Evolutionary conservation across 2,329 filamentous ascomycete species (phyloP), one percentile per base, ranked within the genome.

Genomic region (Cytospora mali): DNA sequence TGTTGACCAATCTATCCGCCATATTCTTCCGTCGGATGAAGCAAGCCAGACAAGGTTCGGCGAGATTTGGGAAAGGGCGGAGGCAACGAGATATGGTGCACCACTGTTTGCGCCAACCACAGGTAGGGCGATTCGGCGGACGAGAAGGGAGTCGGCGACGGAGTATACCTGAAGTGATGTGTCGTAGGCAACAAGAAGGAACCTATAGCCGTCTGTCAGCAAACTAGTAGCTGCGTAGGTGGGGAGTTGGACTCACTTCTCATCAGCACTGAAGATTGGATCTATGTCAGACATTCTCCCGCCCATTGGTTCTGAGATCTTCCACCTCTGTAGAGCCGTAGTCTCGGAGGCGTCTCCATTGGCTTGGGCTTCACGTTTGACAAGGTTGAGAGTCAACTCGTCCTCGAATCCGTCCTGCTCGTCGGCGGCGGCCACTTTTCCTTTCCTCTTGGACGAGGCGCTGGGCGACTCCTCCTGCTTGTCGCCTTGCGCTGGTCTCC

Each of bases 81-180:
- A 72, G 6, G 77, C 70, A 6, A 79, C 73, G 31, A 80, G 73
- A 77, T 79, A 16, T 77, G 77, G 58, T 72, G 71, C 49, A 72
- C 68, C 62, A 73, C 62, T 49, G 51, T 63, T 66, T n/a, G 69
- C 65, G n/a, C 68, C 69, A 9, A 72, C 69, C 14, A 69, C 75
- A 71, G 68, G 79, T 67, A 88, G 78, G 14, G 84, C 78, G 55
- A 97, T 88, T 61, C 87, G 86, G 68, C 92, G 88, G 52, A 92
- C 81, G 25, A 96, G 84, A 55, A 96, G 84, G 1, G 95, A 98
- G 60, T 92, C 93, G 67, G 85, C 80, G 31, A 91, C 86, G 1
- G 91, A 90, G 75, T 95, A 96, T 28, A 97, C 83, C 73, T 93
- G 90, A 59, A 97, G 80, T 11, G 89, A 88, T 29, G 85, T 88